These are phyloP conservation scores for Talaromyces stipitatus DNA, from an alignment of 495 filamentous ascomycete genomes.

Conservation along the genomic window DNA sequence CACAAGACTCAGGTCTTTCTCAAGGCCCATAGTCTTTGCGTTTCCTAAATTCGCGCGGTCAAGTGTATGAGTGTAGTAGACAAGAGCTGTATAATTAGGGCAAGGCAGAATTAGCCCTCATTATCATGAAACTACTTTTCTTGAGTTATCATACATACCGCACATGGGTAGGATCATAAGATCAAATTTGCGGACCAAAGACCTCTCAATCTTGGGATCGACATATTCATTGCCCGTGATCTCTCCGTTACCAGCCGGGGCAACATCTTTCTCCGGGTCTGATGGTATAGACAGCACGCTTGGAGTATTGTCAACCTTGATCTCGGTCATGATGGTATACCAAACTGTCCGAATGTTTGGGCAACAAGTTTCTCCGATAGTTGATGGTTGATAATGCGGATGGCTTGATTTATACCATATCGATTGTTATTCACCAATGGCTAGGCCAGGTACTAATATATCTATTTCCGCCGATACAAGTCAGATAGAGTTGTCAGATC, in stretches of 20 bases:
- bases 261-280: not conserved
- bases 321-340: not conserved
- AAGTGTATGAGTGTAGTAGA: conserved; percentile 3
- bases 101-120: not conserved
- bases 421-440: not conserved
- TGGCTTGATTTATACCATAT: not conserved
- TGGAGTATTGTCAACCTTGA: not conserved
- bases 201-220: conserved; percentile 2
- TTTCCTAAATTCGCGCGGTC: conserved; percentile 3
- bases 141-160: not conserved
- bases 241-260: not conserved
- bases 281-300: not conserved
- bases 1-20: not conserved
- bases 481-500: not conserved
- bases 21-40: conserved; percentile 2
- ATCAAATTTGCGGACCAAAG: conserved; percentile 2
- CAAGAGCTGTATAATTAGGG: not conserved
- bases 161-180: conserved; percentile 3
- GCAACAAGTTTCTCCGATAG: not conserved
- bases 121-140: not conserved
- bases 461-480: not conserved
- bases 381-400: not conserved
- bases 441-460: not conserved
- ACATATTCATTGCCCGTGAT: not conserved
- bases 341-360: not conserved